These are phyloP conservation scores for Globisporangium uncinulatum DNA, from an alignment of 352 stramenopile species.

Conservation along the genomic window DNA sequence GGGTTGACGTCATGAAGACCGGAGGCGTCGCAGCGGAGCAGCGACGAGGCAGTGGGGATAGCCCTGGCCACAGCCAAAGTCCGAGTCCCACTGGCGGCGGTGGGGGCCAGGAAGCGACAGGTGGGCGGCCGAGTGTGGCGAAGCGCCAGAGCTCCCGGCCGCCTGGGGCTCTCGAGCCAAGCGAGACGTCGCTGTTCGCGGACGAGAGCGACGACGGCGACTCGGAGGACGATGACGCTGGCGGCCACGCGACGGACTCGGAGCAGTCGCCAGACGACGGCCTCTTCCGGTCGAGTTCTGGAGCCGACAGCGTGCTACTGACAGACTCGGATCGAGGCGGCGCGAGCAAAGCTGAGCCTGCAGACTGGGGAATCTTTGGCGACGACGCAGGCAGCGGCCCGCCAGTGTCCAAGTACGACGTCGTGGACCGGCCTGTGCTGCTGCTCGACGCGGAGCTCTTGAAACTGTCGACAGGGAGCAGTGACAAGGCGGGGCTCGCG, in stretches of 20 bases:
- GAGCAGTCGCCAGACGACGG: slow-evolving; percentile 17
- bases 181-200: neutral
- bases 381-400: slow-evolving; percentile 7
- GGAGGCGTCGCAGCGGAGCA: too few relatives aligned
- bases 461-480: slow-evolving; percentile 6
- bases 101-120: too few relatives aligned
- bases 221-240: slow-evolving; percentile 6
- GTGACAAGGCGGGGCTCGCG: slow-evolving; percentile 25
- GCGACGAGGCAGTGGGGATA: too few relatives aligned
- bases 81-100: too few relatives aligned
- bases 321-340: slow-evolving; percentile 16
- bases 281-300: slow-evolving; percentile 36
- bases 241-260: slow-evolving; percentile 7
- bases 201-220: slow-evolving; percentile 16
- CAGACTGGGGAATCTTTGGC: slow-evolving; percentile 55
- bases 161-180: neutral
- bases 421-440: slow-evolving; percentile 31
- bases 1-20: too few relatives aligned
- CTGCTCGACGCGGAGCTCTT: slow-evolving; percentile 60
- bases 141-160: too few relatives aligned
- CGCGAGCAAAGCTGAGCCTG: slow-evolving; percentile 27
- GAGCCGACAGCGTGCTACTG: slow-evolving; percentile 16
- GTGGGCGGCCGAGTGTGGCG: too few relatives aligned
- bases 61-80: too few relatives aligned
- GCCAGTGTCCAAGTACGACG: slow-evolving; percentile 34